phyloP scores from a whole-genome alignment of 495 filamentous ascomycete genomes.

The Trichoderma parareesei region DNA sequence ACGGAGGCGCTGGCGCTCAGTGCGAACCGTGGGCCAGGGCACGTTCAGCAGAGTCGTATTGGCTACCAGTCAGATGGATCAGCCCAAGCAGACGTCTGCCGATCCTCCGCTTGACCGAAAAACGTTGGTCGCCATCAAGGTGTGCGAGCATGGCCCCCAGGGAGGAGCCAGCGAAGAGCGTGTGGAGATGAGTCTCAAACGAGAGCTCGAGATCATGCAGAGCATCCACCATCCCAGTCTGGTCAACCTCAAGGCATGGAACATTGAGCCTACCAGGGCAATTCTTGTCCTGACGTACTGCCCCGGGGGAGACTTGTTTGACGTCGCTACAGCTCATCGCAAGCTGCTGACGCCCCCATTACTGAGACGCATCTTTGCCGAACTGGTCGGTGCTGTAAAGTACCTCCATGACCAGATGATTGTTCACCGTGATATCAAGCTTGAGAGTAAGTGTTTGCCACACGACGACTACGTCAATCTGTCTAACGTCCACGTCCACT shows the following conservation, averaged over 20 bases:
- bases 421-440: slow-evolving; percentile 94
- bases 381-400: slow-evolving; percentile 73
- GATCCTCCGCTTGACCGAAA: slow-evolving; percentile 29
- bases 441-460: slow-evolving; percentile 93
- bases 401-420: slow-evolving; percentile 82
- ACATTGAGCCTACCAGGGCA: slow-evolving; percentile 67
- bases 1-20: slow-evolving; percentile 59
- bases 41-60: slow-evolving; percentile 93
- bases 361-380: slow-evolving; percentile 80
- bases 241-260: slow-evolving; percentile 83
- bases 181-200: slow-evolving; percentile 83
- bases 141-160: slow-evolving; percentile 87
- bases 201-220: slow-evolving; percentile 89
- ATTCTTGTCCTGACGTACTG: slow-evolving; percentile 86
- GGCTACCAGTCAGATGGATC: slow-evolving; percentile 52
- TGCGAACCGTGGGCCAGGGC: slow-evolving; percentile 79
- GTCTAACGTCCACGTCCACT: too few relatives aligned
- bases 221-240: slow-evolving; percentile 79
- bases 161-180: slow-evolving; percentile 84
- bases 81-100: slow-evolving; percentile 36
- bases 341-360: slow-evolving; percentile 57
- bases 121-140: slow-evolving; percentile 84
- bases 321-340: slow-evolving; percentile 65
- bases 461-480: too few relatives aligned
- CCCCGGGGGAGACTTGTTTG: slow-evolving; percentile 90